Evolutionary conservation across 2,329 filamentous ascomycete genomes (phyloP).

Genomic region (Ciborinia camelliae): DNA sequence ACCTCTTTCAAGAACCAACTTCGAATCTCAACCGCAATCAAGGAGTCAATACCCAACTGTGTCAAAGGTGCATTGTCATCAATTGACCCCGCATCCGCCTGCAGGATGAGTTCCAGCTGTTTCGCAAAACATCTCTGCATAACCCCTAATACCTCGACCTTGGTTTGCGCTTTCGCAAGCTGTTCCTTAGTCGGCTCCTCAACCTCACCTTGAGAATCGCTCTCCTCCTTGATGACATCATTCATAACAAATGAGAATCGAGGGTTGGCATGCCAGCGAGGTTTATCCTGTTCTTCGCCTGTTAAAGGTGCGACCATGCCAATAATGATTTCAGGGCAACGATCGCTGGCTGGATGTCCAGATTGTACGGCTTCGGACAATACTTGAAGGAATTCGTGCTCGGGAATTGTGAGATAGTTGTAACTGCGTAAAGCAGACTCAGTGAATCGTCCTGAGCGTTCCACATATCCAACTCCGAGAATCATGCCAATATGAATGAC

Average conservation of each 20-base stretch:
- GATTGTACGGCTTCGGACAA: conserved; percentile 44
- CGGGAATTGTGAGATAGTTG: conserved; percentile 28
- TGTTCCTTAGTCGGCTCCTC: conserved; percentile 9
- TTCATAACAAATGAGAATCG: conserved; percentile 3
- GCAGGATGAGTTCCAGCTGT: conserved; percentile 10
- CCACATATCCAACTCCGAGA: conserved; percentile 41
- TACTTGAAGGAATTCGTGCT: conserved; percentile 42
- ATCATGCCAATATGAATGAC: conserved; percentile 53
- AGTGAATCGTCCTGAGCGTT: background rate
- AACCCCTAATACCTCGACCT: background rate
- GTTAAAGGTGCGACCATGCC: conserved; percentile 6
- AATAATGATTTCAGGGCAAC: conserved; percentile 15
- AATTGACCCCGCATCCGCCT: background rate
- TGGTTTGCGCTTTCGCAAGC: conserved; percentile 11
- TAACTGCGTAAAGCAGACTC: background rate
- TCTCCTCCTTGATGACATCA: background rate
- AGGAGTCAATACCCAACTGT: conserved; percentile 45
- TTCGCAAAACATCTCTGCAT: conserved; percentile 11
- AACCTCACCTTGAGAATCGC: background rate
- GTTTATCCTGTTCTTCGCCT: conserved; percentile 3
- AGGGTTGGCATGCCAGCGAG: conserved; percentile 8
- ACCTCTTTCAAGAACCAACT: conserved; percentile 47
- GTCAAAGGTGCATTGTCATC: conserved; percentile 2
- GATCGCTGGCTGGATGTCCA: conserved; percentile 24
- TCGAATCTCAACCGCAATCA: conserved; percentile 50